Evolutionary conservation across 2,329 filamentous ascomycete genomes (phyloP).

Genomic region (Daldinia sp.): DNA sequence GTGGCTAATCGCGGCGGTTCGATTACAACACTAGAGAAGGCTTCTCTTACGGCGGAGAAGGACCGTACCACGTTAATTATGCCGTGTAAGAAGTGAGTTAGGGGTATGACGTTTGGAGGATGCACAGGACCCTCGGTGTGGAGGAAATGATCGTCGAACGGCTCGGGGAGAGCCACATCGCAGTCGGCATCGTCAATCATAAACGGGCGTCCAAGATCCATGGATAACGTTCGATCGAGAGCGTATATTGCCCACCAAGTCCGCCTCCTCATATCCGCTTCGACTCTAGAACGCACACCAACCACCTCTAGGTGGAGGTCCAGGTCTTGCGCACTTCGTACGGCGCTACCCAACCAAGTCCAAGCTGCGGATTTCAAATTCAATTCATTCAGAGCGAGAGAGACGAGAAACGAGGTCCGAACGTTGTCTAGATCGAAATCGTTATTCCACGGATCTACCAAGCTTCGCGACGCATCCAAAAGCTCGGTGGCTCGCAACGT

Average conservation of each 20-base stretch:
- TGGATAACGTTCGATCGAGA: constrained; percentile 80
- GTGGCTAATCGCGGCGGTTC: constrained; percentile 72
- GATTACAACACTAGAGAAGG: constrained; percentile 73
- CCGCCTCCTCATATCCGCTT: constrained; percentile 84
- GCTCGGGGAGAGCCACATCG: constrained; percentile 80
- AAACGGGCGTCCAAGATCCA: constrained; percentile 82
- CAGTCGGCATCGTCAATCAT: constrained; percentile 89
- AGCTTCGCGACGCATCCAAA: constrained; percentile 73
- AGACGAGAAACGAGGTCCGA: constrained; percentile 74
- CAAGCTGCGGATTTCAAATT: constrained; percentile 87
- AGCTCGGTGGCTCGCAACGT: constrained; percentile 66
- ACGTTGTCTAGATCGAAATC: constrained; percentile 79
- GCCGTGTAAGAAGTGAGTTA: constrained; percentile 77
- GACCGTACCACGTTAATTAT: constrained; percentile 84
- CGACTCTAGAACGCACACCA: constrained; percentile 75
- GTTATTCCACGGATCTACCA: constrained; percentile 84
- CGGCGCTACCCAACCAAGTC: constrained; percentile 82
- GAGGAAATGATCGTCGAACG: constrained; percentile 82
- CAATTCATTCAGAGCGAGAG: constrained; percentile 83
- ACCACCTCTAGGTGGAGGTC: constrained; percentile 77
- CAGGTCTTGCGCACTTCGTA: constrained; percentile 83
- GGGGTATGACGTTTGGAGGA: constrained; percentile 60
- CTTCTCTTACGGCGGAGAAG: constrained; percentile 76
- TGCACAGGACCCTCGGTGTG: constrained; percentile 64
- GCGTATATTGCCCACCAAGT: constrained; percentile 96